phyloP scores from a whole-genome alignment of 2,329 filamentous ascomycete genomes.

The Herpotrichia juniperi region DNA sequence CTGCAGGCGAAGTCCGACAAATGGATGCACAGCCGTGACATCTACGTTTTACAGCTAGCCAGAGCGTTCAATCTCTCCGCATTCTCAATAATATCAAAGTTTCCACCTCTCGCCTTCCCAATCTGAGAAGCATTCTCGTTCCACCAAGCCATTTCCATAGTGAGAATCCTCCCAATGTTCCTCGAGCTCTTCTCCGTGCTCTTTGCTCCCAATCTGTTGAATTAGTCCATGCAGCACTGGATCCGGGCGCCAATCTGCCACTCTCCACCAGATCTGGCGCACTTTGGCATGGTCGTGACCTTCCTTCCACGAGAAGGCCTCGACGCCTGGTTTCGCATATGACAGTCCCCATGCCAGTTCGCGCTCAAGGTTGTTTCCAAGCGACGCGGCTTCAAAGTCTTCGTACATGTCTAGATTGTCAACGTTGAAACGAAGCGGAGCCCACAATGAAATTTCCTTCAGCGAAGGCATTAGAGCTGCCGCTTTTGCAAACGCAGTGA shows the following conservation, averaged over 20 bases:
- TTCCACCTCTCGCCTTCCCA: too few species aligned
- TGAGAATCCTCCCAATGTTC: too few species aligned
- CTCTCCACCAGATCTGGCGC: conserved; percentile 12
- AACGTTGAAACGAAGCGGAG: conserved; percentile 7
- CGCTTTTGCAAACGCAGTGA: conserved; percentile 23
- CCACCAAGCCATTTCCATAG: too few species aligned
- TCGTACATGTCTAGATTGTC: neutral
- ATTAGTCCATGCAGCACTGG: conserved; percentile 7
- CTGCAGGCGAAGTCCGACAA: too few species aligned
- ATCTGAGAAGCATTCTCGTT: too few species aligned
- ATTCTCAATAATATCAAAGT: too few species aligned
- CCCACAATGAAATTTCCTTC: conserved; percentile 13
- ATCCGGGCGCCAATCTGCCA: conserved; percentile 9
- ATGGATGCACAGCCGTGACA: too few species aligned
- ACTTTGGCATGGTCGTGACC: neutral
- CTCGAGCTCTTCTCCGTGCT: conserved; percentile 7
- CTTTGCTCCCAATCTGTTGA: conserved; percentile 6
- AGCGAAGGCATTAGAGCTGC: conserved; percentile 17
- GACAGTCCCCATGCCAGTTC: neutral
- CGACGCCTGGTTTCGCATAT: conserved; percentile 1
- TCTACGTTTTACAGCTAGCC: too few species aligned
- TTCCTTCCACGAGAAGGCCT: neutral
- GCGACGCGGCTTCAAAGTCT: too few species aligned
- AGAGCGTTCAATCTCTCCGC: too few species aligned
- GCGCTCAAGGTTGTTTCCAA: too few species aligned